Evolutionary conservation across 768 basidiomycete species (phyloP).

Genomic region (Tricholoma flavovirens): DNA sequence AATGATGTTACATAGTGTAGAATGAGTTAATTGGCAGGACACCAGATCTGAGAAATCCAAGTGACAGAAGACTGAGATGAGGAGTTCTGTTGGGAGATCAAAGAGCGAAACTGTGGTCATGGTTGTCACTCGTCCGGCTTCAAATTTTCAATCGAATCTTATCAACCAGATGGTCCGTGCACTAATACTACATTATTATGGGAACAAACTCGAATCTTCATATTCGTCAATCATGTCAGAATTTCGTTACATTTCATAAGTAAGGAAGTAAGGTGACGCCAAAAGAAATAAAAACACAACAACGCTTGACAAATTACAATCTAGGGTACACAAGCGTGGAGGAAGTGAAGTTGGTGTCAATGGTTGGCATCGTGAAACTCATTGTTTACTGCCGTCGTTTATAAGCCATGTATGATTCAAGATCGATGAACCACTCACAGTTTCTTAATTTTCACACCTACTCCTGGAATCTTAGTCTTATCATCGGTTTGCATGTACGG

Average conservation of each 20-base stretch:
- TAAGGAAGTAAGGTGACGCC: neutral
- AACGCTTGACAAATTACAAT: neutral
- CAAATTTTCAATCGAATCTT: no score
- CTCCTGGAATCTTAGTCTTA: conserved; percentile 8
- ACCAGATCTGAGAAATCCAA: conserved; percentile 2
- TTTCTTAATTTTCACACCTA: conserved; percentile 13
- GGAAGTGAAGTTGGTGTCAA: neutral
- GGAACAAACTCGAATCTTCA: no score
- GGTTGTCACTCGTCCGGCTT: no score
- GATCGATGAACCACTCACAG: neutral
- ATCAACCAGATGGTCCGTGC: neutral
- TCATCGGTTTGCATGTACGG: conserved; percentile 16
- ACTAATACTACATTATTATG: neutral
- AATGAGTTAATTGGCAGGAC: conserved; percentile 8
- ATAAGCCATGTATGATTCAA: neutral
- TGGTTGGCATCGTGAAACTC: neutral
- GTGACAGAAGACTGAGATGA: conserved; percentile 8
- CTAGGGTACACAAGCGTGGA: neutral
- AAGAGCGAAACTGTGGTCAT: neutral
- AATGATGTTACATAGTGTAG: neutral
- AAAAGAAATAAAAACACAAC: neutral
- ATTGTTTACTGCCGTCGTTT: neutral
- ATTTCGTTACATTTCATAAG: no score
- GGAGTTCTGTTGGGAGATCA: conserved; percentile 9
- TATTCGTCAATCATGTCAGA: no score